phyloP scores from a whole-genome alignment of 2,329 filamentous ascomycete species.

The Neonectria ditissima region DNA sequence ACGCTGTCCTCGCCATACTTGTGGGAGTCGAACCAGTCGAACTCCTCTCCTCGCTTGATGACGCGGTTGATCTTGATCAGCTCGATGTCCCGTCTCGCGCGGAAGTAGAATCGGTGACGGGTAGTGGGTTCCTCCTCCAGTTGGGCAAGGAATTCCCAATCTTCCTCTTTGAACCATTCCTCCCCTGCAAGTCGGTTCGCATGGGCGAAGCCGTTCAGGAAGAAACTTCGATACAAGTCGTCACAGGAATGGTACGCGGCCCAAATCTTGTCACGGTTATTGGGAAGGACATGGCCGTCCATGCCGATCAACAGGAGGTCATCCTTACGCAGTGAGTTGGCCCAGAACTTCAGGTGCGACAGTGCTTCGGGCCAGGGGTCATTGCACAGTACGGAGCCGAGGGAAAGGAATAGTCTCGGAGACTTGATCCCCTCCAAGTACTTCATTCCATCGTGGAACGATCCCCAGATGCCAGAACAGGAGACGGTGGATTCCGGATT shows the following conservation, averaged over 20 bases:
- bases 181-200: conserved; percentile 52
- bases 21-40: conserved; percentile 60
- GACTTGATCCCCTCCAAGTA: conserved; percentile 47
- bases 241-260: conserved; percentile 54
- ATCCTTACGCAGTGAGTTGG: conserved; percentile 47
- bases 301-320: conserved; percentile 56
- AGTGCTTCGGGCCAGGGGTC: conserved; percentile 53
- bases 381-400: conserved; percentile 58
- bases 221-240: conserved; percentile 52
- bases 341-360: conserved; percentile 52
- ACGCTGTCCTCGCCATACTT: conserved; percentile 54
- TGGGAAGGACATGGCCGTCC: conserved; percentile 53
- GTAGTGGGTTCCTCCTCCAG: conserved; percentile 52
- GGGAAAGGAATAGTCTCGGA: conserved; percentile 54
- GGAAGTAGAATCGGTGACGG: conserved; percentile 55
- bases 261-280: conserved; percentile 54
- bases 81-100: conserved; percentile 50
- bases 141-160: conserved; percentile 54
- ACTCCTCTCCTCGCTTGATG: conserved; percentile 50
- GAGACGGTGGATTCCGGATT: conserved; percentile 43
- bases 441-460: conserved; percentile 51
- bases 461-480: conserved; percentile 55
- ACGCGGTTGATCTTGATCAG: conserved; percentile 40
- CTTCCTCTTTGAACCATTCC: conserved; percentile 50
- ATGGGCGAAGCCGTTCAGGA: conserved; percentile 54